Base-by-base conservation (phyloP, 163 green algal genomes). In the Scenedesmus sp. region DNA sequence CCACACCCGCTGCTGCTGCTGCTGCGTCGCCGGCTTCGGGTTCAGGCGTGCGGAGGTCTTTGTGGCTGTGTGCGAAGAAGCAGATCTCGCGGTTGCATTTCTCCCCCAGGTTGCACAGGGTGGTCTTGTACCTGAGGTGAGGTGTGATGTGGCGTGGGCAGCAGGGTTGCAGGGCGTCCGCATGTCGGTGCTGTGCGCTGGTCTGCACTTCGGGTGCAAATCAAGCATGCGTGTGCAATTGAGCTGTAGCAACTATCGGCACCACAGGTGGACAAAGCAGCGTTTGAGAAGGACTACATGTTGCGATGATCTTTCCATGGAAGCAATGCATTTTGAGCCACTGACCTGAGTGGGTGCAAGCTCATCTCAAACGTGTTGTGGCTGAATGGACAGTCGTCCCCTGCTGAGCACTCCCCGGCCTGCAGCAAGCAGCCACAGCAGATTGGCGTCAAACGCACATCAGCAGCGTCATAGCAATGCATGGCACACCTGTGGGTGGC, bases 61-160 rank as follows among this genome's bases (percentile, higher is more conserved):
- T 92, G 10, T 94, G 89, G 55, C 74, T 93, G 91, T 98, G 97
- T 57, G 97, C 97, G 81, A 98, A 98, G 91, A 98, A 98, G 94
- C 97, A 98, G 60, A 98, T 96, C 79, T 94, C 92, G 54, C 97
- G 94, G 59, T 92, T 93, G 94, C 97, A 98, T 77, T 93, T 94
- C 7, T 84, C 90, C 52, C 96, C 96, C 84, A 97, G 94, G 52
- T 96, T 98, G 95, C 97, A 98, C 67, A 98, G 92, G 88, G 97
- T 95, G 59, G 97, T 98, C 90, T 96, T 94, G 89, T 98, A 98
- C 86, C 96, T 96, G 92, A 46, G 34, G 34, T 46, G 34, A 46
- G 34, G 34, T 46, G 34, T 46, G 34, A 46, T 46, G 34, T 46
- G 34, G 34, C 34, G 34, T 74, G 12, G 23, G 23, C 46, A 67